Evolutionary conservation across 192 early-diverging fungal genomes (phyloP).

Genomic region (Umbelopsis vinacea): DNA sequence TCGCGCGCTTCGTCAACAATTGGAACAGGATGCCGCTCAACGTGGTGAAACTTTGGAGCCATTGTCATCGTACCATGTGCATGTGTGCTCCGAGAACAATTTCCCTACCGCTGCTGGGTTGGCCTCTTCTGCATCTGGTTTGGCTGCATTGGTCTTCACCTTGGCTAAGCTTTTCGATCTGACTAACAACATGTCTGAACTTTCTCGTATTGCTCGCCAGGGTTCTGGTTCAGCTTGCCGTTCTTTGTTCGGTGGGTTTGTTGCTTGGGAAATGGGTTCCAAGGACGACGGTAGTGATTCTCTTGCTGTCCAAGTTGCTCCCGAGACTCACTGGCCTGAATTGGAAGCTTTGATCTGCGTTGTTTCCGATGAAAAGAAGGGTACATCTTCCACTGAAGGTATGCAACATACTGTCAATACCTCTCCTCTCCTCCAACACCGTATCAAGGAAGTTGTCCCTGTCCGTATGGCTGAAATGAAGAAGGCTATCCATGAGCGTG

Average conservation of each 20-base stretch:
- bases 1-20: constrained; percentile 68
- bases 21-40: constrained; percentile 58
- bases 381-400: constrained; percentile 87
- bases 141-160: constrained; percentile 90
- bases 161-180: constrained; percentile 77
- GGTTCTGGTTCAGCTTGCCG: constrained; percentile 98
- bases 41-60: constrained; percentile 46
- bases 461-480: constrained; percentile 88
- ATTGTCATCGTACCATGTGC: constrained; percentile 72
- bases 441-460: constrained; percentile 87
- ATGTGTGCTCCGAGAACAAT: constrained; percentile 97
- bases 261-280: constrained; percentile 94
- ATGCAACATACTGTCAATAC: constrained; percentile 98
- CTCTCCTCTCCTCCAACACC: constrained; percentile 82
- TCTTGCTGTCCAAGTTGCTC: constrained; percentile 90
- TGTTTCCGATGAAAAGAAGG: constrained; percentile 92
- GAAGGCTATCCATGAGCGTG: constrained; percentile 76
- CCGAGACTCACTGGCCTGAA: constrained; percentile 92
- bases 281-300: constrained; percentile 84
- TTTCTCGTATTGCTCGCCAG: constrained; percentile 90
- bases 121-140: constrained; percentile 96
- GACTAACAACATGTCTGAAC: constrained; percentile 68
- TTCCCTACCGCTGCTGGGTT: constrained; percentile 99
- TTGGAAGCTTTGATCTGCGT: constrained; percentile 95
- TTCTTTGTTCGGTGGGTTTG: constrained; percentile 97